Base-by-base conservation (phyloP, 1,284 basidiomycete species). In the Chondrostereum purpureum region DNA sequence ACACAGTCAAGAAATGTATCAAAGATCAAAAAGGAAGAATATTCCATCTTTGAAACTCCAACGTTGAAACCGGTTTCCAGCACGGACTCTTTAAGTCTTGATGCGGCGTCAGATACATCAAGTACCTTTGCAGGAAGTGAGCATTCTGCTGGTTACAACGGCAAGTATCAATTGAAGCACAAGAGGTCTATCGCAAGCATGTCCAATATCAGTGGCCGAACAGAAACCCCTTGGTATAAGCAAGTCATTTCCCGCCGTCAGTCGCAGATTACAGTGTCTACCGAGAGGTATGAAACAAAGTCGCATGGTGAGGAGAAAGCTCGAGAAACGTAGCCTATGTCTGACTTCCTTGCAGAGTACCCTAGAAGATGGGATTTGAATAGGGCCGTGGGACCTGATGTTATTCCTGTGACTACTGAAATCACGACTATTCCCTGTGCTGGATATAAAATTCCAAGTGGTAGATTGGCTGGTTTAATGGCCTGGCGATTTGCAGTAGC, bases 401-500 rank as follows among this genome's bases (percentile, higher is more conserved):
- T 60, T 45, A 47, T 54, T 33, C 45, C 52, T 3, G 59, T 63
- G 16, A 57, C 54, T 4, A 63, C 58, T 1, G 65, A 68, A 47
- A 64, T 69, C 19, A 56, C 57, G 27, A 50, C 57, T 34, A 58
- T 66, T 24, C 67, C 67, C 5, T 69, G 67, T 40, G 65, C 66
- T 5, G 67, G 66, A 18, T 53, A 65, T n/a, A 63, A 64, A 33
- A 64, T 68, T 40, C 50, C 57, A 8, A 53, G 61, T 24, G 67
- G 67, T 5, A 53, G 53, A 14, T 55, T 69, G 21, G 39, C 49
- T 0, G 66, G 66, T 10, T 62, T 67, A 34, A 57, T 68, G 42
- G 64, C 65, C 1, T 69, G 65, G 64, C 58, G 65, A 8, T 59
- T 69, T 11, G 58, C 66, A 8, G 65, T 68, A 10, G 53, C 51